phyloP scores from a whole-genome alignment of 1,284 basidiomycete genomes.

The Sanguinoderma infundibulare region DNA sequence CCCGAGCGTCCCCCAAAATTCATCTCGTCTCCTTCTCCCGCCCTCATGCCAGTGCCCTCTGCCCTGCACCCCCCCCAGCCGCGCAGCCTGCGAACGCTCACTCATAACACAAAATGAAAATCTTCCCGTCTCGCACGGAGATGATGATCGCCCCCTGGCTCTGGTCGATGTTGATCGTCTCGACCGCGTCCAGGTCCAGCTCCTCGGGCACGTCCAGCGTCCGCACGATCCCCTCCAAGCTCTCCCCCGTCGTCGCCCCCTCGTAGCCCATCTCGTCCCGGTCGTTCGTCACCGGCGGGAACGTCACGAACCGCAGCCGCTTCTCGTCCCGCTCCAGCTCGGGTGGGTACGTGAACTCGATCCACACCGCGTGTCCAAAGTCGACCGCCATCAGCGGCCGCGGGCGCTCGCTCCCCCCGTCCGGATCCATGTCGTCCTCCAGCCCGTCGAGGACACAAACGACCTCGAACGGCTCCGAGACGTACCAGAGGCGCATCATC shows the following conservation, averaged over 20 bases:
- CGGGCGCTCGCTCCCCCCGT: conserved; percentile 50
- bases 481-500: conserved; percentile 70
- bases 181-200: conserved; percentile 63
- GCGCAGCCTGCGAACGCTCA: conserved; percentile 39
- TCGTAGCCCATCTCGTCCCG: conserved; percentile 22
- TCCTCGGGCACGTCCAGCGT: conserved; percentile 68
- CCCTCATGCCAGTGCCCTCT: background rate
- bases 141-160: conserved; percentile 75
- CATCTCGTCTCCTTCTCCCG: background rate
- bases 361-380: conserved; percentile 78
- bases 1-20: background rate
- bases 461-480: conserved; percentile 70
- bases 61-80: background rate
- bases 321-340: conserved; percentile 42
- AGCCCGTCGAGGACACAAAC: conserved; percentile 61
- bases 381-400: conserved; percentile 77
- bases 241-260: conserved; percentile 21
- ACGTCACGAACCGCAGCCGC: conserved; percentile 68
- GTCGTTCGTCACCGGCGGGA: conserved; percentile 53
- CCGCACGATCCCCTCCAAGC: conserved; percentile 51
- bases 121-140: conserved; percentile 66
- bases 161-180: conserved; percentile 80
- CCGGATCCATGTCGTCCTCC: conserved; percentile 39
- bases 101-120: conserved; percentile 75
- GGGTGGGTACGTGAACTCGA: conserved; percentile 55